Evolutionary conservation across 1,139 yeast species (phyloP), one percentile per base, ranked within the genome.

Genomic region (Taphrina sp.): DNA sequence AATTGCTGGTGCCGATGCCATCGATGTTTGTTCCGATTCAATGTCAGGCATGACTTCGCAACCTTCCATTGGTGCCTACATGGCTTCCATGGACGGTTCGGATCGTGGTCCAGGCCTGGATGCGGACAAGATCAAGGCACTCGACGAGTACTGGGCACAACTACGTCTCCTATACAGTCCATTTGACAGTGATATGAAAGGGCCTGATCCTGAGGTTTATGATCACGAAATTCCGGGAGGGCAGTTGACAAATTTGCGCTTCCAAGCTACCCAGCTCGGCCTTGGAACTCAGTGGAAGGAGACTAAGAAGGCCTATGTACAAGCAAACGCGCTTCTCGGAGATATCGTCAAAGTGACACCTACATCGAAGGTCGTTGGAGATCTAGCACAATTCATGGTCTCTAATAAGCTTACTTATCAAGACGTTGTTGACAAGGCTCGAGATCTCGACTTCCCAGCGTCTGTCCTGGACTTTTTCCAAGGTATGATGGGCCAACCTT

Each of bases 191-290:
- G 97, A 92, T 68, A 80, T 92, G 72, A 94, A 92, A 79, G 98
- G 98, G 57, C 98, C 99, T 60, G 99, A 92, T 73, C 97, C 99
- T 64, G 98, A 92, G 73, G 98, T 92, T 57, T 92, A 92, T 72
- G 83, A 83, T 64, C 98, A 92, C 75, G 99, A 92, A 77, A 92
- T 92, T 64, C 99, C 99, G 54, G 99, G 99, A 76, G 98, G 98
- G 64, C 99, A 92, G 76, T 81, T 92, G 72, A 92, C 99, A 64
- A 94, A 92, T 76, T 78, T 92, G 73, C 75, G 92, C 65, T 94
- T 92, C 94, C 99, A 92, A 76, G 98, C 98, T 58, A 95, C 89
- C 74, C 98, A 92, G 75, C 88, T 92, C 68, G 98, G 98, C 60
- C 79, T 92, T 63, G 98, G 98, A 64, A 83, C 87, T 63, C 89